A percentile compares a stretch with the other conserved stretches of the same genome.
These are phyloP conservation scores for Tuber indicum DNA, from an alignment of 495 filamentous ascomycete genomes.

Conservation along the genomic window DNA sequence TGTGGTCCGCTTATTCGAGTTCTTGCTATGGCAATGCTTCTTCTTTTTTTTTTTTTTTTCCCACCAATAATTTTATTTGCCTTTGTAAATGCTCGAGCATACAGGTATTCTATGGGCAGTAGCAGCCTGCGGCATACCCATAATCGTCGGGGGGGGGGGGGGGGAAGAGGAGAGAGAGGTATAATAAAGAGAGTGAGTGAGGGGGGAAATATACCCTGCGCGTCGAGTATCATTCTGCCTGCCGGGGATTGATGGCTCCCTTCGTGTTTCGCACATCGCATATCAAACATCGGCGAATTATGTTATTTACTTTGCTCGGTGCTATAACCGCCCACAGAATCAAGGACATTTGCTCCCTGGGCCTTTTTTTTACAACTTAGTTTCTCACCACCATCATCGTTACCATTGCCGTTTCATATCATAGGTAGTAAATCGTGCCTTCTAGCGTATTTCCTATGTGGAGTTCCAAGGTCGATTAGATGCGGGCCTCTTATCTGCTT, in stretches of 20 bases:
- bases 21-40: background rate
- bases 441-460: background rate
- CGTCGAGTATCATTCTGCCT: background rate
- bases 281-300: background rate
- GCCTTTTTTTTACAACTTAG: background rate
- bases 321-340: background rate
- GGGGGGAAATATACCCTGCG: too few relatives aligned
- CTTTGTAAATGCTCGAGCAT: background rate
- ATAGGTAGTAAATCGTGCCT: background rate
- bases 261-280: background rate
- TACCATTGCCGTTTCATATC: background rate
- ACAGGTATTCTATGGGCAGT: background rate
- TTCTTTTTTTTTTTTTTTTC: background rate
- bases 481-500: background rate
- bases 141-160: background rate
- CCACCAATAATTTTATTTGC: background rate
- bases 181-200: too few relatives aligned
- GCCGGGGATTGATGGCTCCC: background rate
- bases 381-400: background rate
- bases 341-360: background rate
- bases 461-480: background rate
- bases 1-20: too few relatives aligned
- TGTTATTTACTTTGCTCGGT: background rate
- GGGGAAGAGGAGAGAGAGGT: background rate
- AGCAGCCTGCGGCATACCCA: background rate